Evolutionary conservation across 176 grass and related monocot species (phyloP).

Genomic region (Dendrocalamus sinicus): DNA sequence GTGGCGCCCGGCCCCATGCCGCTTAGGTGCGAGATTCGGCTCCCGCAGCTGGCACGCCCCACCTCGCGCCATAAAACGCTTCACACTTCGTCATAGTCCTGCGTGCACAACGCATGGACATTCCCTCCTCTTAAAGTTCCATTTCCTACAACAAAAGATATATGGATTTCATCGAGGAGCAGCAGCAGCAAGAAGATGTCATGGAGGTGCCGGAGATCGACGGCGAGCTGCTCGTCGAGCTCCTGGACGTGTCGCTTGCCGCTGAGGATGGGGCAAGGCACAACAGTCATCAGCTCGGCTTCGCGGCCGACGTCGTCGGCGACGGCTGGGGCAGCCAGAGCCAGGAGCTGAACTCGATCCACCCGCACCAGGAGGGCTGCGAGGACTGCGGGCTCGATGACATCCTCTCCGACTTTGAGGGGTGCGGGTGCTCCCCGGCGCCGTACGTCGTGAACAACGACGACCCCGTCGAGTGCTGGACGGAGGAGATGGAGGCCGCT

Average conservation of each 20-base stretch:
- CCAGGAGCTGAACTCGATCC: constrained; percentile 25
- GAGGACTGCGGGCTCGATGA: constrained; percentile 77
- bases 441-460: constrained; percentile 39
- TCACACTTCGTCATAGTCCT: neutral
- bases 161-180: constrained; percentile 31
- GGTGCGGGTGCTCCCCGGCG: constrained; percentile 28
- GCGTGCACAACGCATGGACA: neutral
- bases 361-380: constrained; percentile 51
- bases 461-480: constrained; percentile 36
- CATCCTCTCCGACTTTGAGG: constrained; percentile 49
- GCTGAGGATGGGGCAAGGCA: neutral
- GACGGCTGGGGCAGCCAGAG: constrained; percentile 4
- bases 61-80: constrained; percentile 38
- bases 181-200: neutral
- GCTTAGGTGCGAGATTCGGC: constrained; percentile 38
- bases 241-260: constrained; percentile 44
- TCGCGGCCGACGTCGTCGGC: constrained; percentile 1
- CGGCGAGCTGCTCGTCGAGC: constrained; percentile 51
- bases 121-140: neutral
- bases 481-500: constrained; percentile 51
- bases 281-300: constrained; percentile 7
- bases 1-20: constrained; percentile 27
- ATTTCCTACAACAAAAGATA: neutral
- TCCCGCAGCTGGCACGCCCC: constrained; percentile 41
- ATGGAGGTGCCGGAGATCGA: constrained; percentile 57